phyloP scores from a whole-genome alignment of 371 early-diverging fungal genomes.

The Vairimorpha necatrix region DNA sequence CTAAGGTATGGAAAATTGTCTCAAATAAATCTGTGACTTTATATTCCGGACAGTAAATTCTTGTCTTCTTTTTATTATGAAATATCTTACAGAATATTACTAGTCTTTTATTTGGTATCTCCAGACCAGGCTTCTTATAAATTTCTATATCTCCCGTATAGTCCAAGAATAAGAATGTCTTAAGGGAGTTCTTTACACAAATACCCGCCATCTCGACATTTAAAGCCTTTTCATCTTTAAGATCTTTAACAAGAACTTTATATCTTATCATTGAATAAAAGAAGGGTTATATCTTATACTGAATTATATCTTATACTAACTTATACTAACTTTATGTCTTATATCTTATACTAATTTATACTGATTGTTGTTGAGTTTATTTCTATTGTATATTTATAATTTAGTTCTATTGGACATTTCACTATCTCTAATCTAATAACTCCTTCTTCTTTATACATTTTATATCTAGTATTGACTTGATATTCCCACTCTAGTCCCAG shows the following conservation, averaged over 20 bases:
- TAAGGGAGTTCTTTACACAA: background rate
- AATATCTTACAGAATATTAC: constrained; percentile 17
- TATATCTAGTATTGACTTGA: constrained; percentile 32
- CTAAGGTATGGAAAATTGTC: constrained; percentile 29
- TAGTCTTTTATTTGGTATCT: background rate
- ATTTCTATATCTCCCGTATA: constrained; percentile 25
- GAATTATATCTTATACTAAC: too few species aligned
- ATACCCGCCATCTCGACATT: constrained; percentile 18
- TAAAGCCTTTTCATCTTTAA: background rate
- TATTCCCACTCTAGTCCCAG: constrained; percentile 35
- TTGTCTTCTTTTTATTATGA: background rate
- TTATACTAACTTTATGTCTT: too few species aligned
- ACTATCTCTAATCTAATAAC: constrained; percentile 7
- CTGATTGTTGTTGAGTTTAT: too few species aligned
- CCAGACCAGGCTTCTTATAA: background rate
- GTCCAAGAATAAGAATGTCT: constrained; percentile 13
- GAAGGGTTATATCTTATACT: too few species aligned
- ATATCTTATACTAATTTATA: background rate
- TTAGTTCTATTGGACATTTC: constrained; percentile 12
- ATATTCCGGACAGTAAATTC: constrained; percentile 12
- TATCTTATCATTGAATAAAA: background rate
- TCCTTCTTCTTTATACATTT: background rate
- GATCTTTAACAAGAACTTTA: background rate
- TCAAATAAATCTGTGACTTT: constrained; percentile 17
- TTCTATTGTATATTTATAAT: background rate